Percentiles rank a stretch among this genome's conserved stretches.
Conservation (phyloP, 805 yeast genomes). For the Starmera pachycereana region DNA sequence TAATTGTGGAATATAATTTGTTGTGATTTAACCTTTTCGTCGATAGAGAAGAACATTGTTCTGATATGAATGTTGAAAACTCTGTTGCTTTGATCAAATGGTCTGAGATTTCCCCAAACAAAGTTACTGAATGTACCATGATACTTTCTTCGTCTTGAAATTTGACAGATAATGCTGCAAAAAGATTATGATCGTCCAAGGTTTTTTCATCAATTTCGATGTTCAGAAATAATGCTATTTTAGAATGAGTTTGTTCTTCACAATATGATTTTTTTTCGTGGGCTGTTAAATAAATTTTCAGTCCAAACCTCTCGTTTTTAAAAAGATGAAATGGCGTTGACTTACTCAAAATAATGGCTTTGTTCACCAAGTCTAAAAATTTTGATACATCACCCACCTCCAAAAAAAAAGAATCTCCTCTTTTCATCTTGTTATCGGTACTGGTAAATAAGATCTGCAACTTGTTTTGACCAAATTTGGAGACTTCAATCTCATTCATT, state of each 20-base stretch:
- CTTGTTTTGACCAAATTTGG: conserved; percentile 24
- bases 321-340: conserved; percentile 83
- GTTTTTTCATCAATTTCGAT: conserved; percentile 28
- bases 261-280: conserved; percentile 47
- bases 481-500: conserved; percentile 43
- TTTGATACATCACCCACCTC: conserved; percentile 21
- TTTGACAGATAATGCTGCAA: conserved; percentile 38
- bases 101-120: conserved; percentile 12
- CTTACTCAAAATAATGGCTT: conserved; percentile 66
- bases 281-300: conserved; percentile 53
- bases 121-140: conserved; percentile 16
- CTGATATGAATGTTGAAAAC: conserved; percentile 26
- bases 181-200: conserved; percentile 28
- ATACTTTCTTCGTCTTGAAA: conserved; percentile 24
- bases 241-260: conserved; percentile 48
- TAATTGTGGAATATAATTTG: conserved; percentile 19
- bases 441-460: conserved; percentile 22
- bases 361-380: conserved; percentile 48
- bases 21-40: conserved; percentile 8
- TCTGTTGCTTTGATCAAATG: conserved; percentile 21
- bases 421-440: conserved; percentile 2
- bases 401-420: conserved; percentile 11
- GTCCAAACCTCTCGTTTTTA: conserved; percentile 31
- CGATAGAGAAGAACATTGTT: conserved; percentile 25
- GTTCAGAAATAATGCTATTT: conserved; percentile 59